These are phyloP conservation scores for Paramyrothecium sp. DNA, from an alignment of 2,329 filamentous ascomycete species.

Conservation along the genomic window DNA sequence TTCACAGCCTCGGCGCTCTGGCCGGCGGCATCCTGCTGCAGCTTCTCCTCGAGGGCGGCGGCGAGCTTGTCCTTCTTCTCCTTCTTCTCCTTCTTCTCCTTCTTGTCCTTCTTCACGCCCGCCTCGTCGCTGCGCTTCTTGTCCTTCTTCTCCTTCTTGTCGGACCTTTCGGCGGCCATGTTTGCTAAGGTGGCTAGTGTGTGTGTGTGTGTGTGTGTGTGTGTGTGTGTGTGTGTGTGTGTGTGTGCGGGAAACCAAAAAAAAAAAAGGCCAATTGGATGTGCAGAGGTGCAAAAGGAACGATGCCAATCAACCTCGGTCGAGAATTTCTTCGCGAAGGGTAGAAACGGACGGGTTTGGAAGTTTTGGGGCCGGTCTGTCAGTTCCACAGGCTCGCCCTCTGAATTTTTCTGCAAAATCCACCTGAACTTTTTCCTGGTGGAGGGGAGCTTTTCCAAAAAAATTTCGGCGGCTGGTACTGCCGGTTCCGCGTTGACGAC, in stretches of 20 bases:
- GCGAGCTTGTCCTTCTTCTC: conserved; percentile 73
- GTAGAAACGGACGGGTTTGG: conserved; percentile 9
- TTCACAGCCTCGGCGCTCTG: conserved; percentile 34
- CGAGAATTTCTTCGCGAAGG: neutral
- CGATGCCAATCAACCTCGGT: neutral
- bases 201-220: too few relatives aligned
- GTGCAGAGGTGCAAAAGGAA: neutral
- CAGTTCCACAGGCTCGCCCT: conserved; percentile 21
- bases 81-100: conserved; percentile 66
- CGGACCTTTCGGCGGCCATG: conserved; percentile 48
- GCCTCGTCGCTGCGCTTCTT: conserved; percentile 57
- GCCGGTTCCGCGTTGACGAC: conserved; percentile 22
- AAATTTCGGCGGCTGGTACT: conserved; percentile 26
- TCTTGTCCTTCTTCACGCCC: conserved; percentile 53
- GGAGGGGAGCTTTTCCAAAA: conserved; percentile 20
- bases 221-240: too few relatives aligned
- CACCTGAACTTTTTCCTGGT: conserved; percentile 27
- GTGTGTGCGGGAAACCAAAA: too few relatives aligned
- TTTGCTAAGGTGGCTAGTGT: conserved; percentile 15
- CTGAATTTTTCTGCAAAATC: conserved; percentile 26
- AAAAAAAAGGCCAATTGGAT: too few relatives aligned
- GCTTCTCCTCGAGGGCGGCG: conserved; percentile 63
- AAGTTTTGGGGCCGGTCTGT: neutral
- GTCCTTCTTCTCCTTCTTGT: conserved; percentile 57
- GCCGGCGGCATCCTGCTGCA: conserved; percentile 54